Base-by-base conservation (phyloP, 2,329 filamentous ascomycete species). In the Sarocladium strictum region DNA sequence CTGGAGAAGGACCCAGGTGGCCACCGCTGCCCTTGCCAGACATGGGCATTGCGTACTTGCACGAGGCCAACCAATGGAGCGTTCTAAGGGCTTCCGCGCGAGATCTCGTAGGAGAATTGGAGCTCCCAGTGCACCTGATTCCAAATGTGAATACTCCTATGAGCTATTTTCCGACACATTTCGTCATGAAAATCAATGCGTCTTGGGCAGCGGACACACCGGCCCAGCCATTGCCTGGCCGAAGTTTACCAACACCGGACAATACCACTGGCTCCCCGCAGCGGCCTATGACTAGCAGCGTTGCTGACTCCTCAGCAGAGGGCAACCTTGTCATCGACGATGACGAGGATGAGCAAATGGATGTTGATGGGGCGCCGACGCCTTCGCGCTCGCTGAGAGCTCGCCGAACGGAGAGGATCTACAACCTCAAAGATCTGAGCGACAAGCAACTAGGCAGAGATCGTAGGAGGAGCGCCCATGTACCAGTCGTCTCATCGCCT, bases 361-460 rank as follows among this genome's bases (percentile, higher is more conserved):
- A 27, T n/a, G 58, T 62, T 6, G 72, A 76, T 21, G 74, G 75
- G 24, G 76, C 78, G 17, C 67, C 72, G 14, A 82, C 79, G 2
- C 78, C 79, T 0, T 79, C 72, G 53, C 74, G 79, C 56, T 76
- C 76, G 1, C 65, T 81, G 17, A 73, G 80, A 41, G 67, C 69
- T 15, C 73, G 80, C 53, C 72, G 67, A 17, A 70, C 69, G 40
- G 75, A 74, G 55, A 77, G 78, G 57, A 73, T 75, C 21, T 85
- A 85, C 62, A 85, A 85, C 58, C 65, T 85, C 35, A 84, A 83
- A 62, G 70, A 77, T 12, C 67, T 85, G 15, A 84, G 77, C 64
- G 79, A 81, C 60, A 77, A 79, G 60, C 79, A 79, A 5, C 74
- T 80, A 53, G 79, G 80, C 3, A 78, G 73, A 59, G 75, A 77